Evolutionary conservation across 768 basidiomycete genomes (phyloP), one percentile per base, ranked within the genome.

Genomic region (Kwoniella dendrophila): DNA sequence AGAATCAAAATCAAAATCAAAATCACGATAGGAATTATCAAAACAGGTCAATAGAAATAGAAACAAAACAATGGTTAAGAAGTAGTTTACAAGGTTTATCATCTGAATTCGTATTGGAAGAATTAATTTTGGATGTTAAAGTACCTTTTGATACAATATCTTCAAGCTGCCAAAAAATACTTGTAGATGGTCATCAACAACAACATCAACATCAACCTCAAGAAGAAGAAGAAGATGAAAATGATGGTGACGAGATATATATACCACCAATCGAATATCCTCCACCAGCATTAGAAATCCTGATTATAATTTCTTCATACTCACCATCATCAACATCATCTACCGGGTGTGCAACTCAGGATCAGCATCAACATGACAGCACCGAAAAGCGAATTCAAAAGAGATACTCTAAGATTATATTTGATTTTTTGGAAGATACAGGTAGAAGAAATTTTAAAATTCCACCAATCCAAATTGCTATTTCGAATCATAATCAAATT

Each of bases 261-360:
- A 56, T 56, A 43, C 29, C 40, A 27, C 38, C 54, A 29, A 26
- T 44, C 11, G 41, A 41, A 44, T 11, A 27, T 41, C 38, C 54
- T 0, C 2, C 34, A 11, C 27, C 54, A 4, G 29, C 40, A 27
- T 16, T 14, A 43, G 22, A 32, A 7, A 56, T 56, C 10, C 38
- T 45, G 4, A 30, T 55, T 0, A n/a, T 43, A 1, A 4, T 55
- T 41, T 29, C 55, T 16, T 20, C 33, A 24, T 26, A 36, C 34
- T 36, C 51, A 34, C 1, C 24, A 7, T 1, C 30, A 22, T 47
- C 20, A 11, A 29, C 18, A 2, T 24, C 41, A 20, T 11, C n/a
- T 18, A 56, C 22, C 27, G 7, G 20, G 20, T 32, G 30, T 27
- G 4, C n/a, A n/a, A n/a, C n/a, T n/a, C n/a, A n/a, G n/a, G n/a